Evolutionary conservation across 2,329 filamentous ascomycete species (phyloP).

Genomic region (Fusarium sp.): DNA sequence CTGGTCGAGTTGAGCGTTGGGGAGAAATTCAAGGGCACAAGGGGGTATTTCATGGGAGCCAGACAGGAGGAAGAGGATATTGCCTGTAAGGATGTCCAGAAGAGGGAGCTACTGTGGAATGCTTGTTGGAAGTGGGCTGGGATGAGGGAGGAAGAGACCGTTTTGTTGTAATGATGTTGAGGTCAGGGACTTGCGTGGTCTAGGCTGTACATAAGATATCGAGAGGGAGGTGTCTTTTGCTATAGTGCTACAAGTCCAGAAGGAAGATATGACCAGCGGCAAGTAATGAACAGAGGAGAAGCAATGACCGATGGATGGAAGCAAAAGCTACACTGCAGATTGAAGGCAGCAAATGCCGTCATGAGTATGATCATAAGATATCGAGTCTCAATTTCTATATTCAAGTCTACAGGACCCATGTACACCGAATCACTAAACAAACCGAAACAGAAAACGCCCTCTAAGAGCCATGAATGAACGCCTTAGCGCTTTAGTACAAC

Average conservation of each 20-base stretch:
- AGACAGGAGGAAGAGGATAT: neutral
- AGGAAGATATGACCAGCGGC: neutral
- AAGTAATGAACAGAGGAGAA: neutral
- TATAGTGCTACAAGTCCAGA: neutral
- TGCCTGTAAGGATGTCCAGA: neutral
- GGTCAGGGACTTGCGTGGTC: neutral
- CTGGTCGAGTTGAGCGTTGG: constrained; percentile 26
- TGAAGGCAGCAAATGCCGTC: too few relatives aligned
- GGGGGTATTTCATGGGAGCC: constrained; percentile 25
- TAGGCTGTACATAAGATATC: neutral
- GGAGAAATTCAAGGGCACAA: neutral
- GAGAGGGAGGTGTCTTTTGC: neutral
- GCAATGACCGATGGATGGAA: too few relatives aligned
- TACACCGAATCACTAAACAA: neutral
- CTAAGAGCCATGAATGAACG: neutral
- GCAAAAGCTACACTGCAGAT: too few relatives aligned
- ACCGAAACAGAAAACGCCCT: neutral
- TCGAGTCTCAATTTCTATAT: neutral
- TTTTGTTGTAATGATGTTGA: neutral
- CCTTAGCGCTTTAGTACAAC: constrained; percentile 24
- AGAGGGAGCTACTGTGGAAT: constrained; percentile 16
- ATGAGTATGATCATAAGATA: neutral
- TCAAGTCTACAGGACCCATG: neutral
- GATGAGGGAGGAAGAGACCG: constrained; percentile 20
- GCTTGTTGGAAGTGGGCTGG: constrained; percentile 35